phyloP scores from a whole-genome alignment of 2,329 filamentous ascomycete species.

The Plenodomus tracheiphilus region DNA sequence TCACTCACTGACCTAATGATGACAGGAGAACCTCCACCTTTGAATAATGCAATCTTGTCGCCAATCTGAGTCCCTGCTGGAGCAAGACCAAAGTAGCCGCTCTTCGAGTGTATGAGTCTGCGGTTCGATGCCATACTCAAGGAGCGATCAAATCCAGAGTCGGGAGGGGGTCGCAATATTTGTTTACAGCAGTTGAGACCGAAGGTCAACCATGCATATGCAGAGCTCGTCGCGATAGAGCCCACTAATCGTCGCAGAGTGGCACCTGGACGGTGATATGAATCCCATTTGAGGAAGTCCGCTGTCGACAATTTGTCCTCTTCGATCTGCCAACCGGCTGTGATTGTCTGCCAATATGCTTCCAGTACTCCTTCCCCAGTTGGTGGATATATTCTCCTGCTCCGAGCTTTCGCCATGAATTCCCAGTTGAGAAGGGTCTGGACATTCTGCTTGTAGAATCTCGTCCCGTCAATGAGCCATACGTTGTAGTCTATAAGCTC shows the following conservation, averaged over 20 bases:
- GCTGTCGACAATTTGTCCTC: not conserved
- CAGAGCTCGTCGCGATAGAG: slow-evolving; percentile 11
- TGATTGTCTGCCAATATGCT: slow-evolving; percentile 20
- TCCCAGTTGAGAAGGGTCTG: slow-evolving; percentile 10
- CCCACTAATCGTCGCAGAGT: slow-evolving; percentile 2
- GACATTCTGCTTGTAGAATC: not conserved
- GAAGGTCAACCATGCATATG: slow-evolving; percentile 4
- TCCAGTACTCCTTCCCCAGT: slow-evolving; percentile 11
- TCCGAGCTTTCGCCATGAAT: slow-evolving; percentile 3
- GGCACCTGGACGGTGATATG: slow-evolving; percentile 2
- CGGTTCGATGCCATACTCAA: slow-evolving; percentile 11
- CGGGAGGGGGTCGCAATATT: slow-evolving; percentile 4
- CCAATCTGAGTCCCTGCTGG: slow-evolving; percentile 9
- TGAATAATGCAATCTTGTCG: slow-evolving; percentile 13
- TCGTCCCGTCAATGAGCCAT: not conserved
- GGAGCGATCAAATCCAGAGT: slow-evolving; percentile 13
- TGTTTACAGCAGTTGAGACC: slow-evolving; percentile 5
- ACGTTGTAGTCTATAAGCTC: slow-evolving; percentile 7
- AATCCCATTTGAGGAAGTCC: not conserved
- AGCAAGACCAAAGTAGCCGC: slow-evolving; percentile 15
- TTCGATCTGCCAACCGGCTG: slow-evolving; percentile 6
- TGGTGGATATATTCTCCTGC: slow-evolving; percentile 1
- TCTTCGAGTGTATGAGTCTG: slow-evolving; percentile 13
- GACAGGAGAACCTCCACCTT: slow-evolving; percentile 14
- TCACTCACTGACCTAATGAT: slow-evolving; percentile 2